Evolutionary conservation across 768 basidiomycete species (phyloP).

Genomic region (Pilatotrama ljubarskyi): DNA sequence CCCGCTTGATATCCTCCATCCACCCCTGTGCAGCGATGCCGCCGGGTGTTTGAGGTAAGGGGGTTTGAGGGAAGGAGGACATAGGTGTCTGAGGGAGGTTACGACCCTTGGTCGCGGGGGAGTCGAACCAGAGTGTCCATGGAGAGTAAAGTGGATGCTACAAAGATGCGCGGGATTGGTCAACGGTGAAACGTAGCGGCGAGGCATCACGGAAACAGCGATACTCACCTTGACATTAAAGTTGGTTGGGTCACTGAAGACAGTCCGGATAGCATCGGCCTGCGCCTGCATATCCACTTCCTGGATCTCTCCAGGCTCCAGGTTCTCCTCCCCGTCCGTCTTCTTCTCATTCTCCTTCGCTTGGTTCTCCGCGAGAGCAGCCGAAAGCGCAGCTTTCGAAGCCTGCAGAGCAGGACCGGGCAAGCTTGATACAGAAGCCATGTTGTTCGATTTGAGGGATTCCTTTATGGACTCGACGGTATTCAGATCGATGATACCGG

Average conservation of each 20-base stretch:
- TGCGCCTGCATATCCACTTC: constrained; percentile 85
- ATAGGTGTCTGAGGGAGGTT: constrained; percentile 84
- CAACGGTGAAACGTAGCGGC: not conserved
- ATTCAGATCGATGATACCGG: constrained; percentile 10
- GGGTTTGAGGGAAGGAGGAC: constrained; percentile 79
- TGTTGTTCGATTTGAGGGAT: not conserved
- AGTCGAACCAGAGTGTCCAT: constrained; percentile 99
- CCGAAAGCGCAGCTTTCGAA: constrained; percentile 73
- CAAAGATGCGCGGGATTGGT: not conserved
- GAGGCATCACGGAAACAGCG: not conserved
- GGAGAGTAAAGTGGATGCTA: constrained; percentile 93
- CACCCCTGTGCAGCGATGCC: constrained; percentile 81
- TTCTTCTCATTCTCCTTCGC: constrained; percentile 35
- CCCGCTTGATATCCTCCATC: constrained; percentile 99
- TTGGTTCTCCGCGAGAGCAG: constrained; percentile 64
- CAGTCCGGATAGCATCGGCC: constrained; percentile 82
- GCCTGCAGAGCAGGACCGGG: constrained; percentile 71
- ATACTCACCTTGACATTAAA: constrained; percentile 91
- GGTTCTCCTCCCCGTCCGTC: constrained; percentile 31
- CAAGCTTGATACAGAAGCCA: constrained; percentile 46
- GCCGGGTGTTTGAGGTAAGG: constrained; percentile 71
- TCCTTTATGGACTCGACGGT: not conserved
- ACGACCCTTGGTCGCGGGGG: constrained; percentile 86
- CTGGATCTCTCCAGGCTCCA: constrained; percentile 83
- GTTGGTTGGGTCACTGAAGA: constrained; percentile 89